Base-by-base conservation (phyloP, 202 grass and related monocot species). In the Dendrocalamus latiflorus region DNA sequence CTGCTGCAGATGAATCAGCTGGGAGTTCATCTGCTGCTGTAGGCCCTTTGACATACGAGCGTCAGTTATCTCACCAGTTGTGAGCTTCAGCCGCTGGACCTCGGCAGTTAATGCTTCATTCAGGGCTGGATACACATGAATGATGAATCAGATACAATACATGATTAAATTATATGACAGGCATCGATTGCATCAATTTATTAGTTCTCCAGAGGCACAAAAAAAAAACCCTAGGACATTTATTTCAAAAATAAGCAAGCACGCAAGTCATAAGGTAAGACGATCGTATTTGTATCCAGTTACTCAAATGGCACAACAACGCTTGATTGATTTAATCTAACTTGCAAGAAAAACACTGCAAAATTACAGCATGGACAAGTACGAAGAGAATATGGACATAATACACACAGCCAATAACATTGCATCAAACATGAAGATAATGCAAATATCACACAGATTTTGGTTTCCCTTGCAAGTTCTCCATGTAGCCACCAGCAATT, bases 41-140 rank as follows among this genome's bases (percentile, higher is more conserved):
- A 91, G 30, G 28, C 89, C 74, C 90, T 94, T 93, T 0, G 78
- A 71, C 79, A 93, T 84, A 16, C 90, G 84, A n/a, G 79, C 78
- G 10, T 94, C 92, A 1, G 56, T 86, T 7, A 91, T 86, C 84
- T 98, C 92, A 56, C 95, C 95, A 4, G 89, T 93, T 20, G 86
- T 86, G 24, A 93, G 20, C 84, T 98, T 98, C 76, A 98, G 85
- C 47, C 89, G 85, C 76, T 95, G 93, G 76, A 95, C 88, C 87
- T 98, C 95, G 0, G 68, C 86, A 21, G 81, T 98, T 50, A 98
- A 79, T 22, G 92, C 90, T 66, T 98, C 92, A 65, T 98, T 98
- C 76, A 98, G 88, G 25, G 92, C 92, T 98, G 88, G 55, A 70
- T 74, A 75, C 75, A 82, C 45, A 58, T 76, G 14, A 65, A 86